Evolutionary conservation across 371 early-diverging fungal genomes (phyloP).

Genomic region (Thermomucor indicae-seudaticae): DNA sequence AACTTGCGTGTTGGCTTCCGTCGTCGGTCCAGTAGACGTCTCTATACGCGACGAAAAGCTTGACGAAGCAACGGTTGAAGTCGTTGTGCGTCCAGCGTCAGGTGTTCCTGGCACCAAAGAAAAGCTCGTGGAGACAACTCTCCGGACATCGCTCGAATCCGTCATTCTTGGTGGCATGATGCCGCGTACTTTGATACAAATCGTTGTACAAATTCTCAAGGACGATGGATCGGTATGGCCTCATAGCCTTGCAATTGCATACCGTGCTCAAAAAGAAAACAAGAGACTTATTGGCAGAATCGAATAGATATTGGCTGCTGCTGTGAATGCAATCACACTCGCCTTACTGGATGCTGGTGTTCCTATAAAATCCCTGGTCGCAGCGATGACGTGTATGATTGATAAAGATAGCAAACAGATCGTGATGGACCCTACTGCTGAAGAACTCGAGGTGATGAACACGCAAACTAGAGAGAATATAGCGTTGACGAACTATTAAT

Average conservation of each 20-base stretch:
- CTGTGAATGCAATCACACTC: constrained; percentile 80
- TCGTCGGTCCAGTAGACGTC: constrained; percentile 88
- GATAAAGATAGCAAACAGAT: constrained; percentile 50
- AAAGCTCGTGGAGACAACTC: constrained; percentile 59
- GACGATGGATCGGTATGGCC: constrained; percentile 79
- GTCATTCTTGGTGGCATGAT: constrained; percentile 73
- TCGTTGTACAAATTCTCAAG: constrained; percentile 77
- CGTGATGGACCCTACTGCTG: constrained; percentile 75
- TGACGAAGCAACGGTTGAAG: constrained; percentile 82
- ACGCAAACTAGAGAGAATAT: neutral
- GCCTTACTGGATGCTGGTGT: constrained; percentile 92
- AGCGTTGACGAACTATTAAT: neutral
- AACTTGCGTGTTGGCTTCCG: constrained; percentile 75
- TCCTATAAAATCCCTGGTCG: constrained; percentile 72
- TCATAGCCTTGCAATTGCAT: neutral
- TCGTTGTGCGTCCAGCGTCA: constrained; percentile 68
- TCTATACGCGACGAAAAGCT: constrained; percentile 80
- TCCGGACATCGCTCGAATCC: constrained; percentile 74
- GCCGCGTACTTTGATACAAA: constrained; percentile 85
- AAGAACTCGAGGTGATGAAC: constrained; percentile 61
- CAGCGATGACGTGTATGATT: constrained; percentile 72
- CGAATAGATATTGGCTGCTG: constrained; percentile 62
- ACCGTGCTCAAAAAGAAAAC: neutral
- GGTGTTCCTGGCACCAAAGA: constrained; percentile 71
- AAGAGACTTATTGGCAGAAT: neutral